phyloP scores from a whole-genome alignment of 2,329 filamentous ascomycete genomes.

The Coniella lustricola region DNA sequence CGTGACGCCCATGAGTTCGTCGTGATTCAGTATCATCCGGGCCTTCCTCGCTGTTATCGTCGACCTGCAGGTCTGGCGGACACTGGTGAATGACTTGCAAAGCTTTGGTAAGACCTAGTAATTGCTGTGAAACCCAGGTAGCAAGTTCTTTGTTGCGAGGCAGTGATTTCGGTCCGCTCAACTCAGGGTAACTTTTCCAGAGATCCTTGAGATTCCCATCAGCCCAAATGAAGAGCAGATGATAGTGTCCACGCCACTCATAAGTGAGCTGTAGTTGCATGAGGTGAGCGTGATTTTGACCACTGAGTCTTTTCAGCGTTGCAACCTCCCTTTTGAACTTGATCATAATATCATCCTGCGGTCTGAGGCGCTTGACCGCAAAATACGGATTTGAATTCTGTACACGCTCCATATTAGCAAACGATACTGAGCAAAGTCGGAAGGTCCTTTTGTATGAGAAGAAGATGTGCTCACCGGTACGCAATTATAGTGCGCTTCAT shows the following conservation, averaged over 20 bases:
- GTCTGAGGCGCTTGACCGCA: constrained; percentile 4
- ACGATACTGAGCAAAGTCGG: neutral
- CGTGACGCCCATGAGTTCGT: constrained; percentile 6
- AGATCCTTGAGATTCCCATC: constrained; percentile 4
- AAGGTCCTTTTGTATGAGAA: too few species aligned
- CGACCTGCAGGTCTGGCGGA: neutral
- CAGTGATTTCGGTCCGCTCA: neutral
- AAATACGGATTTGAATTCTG: constrained; percentile 2
- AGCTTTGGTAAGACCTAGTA: neutral
- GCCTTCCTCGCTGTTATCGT: neutral
- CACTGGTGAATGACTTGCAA: constrained; percentile 4
- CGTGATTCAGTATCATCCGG: neutral
- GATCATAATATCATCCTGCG: neutral
- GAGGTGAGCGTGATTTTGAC: constrained; percentile 1
- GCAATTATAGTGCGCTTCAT: constrained; percentile 2
- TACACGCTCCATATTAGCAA: neutral
- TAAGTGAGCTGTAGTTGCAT: constrained; percentile 5
- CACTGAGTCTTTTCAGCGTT: constrained; percentile 4
- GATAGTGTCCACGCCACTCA: neutral
- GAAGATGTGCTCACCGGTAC: neutral
- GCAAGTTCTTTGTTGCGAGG: neutral
- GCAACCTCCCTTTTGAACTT: constrained; percentile 6
- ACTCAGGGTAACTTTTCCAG: neutral
- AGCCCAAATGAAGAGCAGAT: constrained; percentile 6
- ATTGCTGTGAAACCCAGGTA: neutral